Evolutionary conservation across 2,329 filamentous ascomycete genomes (phyloP), one percentile per base, ranked within the genome.

Genomic region (Fusarium veterinarium): DNA sequence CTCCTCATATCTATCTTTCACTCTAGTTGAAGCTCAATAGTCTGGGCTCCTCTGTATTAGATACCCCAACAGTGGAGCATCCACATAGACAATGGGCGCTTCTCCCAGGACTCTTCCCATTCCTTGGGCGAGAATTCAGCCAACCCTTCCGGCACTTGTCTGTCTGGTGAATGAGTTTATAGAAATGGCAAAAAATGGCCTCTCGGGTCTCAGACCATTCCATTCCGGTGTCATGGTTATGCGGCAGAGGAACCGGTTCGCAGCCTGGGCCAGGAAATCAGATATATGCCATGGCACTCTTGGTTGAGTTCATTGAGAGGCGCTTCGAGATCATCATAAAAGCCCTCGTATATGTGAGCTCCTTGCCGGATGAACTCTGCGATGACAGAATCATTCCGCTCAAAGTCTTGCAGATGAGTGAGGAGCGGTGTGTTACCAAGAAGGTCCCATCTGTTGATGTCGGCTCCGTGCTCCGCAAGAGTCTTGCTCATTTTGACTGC

Each of bases 321-420:
- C 14, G 4, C 11, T 9, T 16, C 37, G 9, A 55, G 37, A 8
- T 9, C 11, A 9, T 20, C 4, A 8, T 48, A 23, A n/a, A 63
- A 35, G 2, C 14, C 57, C 6, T 31, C 13, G 4, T 19, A 46
- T 7, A 53, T 20, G 1, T 20, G 12, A 9, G 55, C 64, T n/a
- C 65, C 67, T 28, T 41, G 20, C 14, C 25, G 28, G 16, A 70
- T 65, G 8, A 66, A 40, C 30, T 55, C 37, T 8, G 37, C 28
- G 2, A 25, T 14, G 3, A 65, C 8, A 12, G 11, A 3, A 6
- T 9, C 9, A 4, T 44, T 6, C 35, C 11, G 14, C 19, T 8
- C 40, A 14, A 6, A 6, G 28, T 31, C 3, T 3, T 17, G 1
- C 5, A 38, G 12, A 16, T 65, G 31, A 9, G 23, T n/a, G 2